phyloP scores from a whole-genome alignment of 306 rosid genomes.

The Albizia julibrissin region DNA sequence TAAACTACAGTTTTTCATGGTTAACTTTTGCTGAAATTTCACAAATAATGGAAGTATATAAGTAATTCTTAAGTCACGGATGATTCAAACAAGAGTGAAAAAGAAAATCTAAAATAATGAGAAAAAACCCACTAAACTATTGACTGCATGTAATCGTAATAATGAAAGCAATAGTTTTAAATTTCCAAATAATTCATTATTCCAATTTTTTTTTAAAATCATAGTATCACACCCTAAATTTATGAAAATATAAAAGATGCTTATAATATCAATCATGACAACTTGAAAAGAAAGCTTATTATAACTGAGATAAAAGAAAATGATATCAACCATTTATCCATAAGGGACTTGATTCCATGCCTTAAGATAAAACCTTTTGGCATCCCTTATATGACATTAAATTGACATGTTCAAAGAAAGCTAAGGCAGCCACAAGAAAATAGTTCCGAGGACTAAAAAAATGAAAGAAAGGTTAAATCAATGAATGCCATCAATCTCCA shows the following conservation, averaged over 20 bases:
- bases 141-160: not conserved
- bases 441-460: not conserved
- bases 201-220: not conserved
- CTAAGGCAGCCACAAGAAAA: not conserved
- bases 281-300: not conserved
- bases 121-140: not conserved
- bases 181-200: constrained; percentile 4
- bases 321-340: not conserved
- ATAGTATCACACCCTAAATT: not conserved
- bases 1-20: constrained; percentile 1
- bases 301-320: not conserved
- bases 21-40: not conserved
- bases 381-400: not conserved
- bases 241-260: not conserved
- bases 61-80: not conserved
- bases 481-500: constrained; percentile 7
- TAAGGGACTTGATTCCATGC: constrained; percentile 21
- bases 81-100: not conserved
- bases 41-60: not conserved
- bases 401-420: not conserved
- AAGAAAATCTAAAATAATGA: not conserved
- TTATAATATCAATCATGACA: not conserved
- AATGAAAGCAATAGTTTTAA: not conserved
- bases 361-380: constrained; percentile 4
- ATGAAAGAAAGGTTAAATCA: constrained; percentile 15